These are phyloP conservation scores for Cenchrus fungigraminus DNA, from an alignment of 176 grass and related monocot species.

Conservation along the genomic window DNA sequence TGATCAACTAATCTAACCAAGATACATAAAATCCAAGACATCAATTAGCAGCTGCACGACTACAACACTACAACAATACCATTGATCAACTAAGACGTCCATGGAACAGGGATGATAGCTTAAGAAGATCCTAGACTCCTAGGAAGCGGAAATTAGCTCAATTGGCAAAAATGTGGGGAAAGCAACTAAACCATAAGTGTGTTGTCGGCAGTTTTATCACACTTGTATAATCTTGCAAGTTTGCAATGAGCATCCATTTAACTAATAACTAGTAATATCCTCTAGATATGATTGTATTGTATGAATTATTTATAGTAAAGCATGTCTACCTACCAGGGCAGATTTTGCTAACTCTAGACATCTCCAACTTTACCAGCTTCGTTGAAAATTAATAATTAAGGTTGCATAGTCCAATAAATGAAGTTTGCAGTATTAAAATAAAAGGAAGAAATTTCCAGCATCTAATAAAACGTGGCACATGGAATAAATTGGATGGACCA, in stretches of 20 bases:
- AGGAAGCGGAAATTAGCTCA: slow-evolving; percentile 21
- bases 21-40: neutral
- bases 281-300: slow-evolving; percentile 15
- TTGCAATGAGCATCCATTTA: neutral
- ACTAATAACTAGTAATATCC: neutral
- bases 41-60: neutral
- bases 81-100: neutral
- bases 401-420: neutral
- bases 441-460: neutral
- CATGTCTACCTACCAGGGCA: slow-evolving; percentile 1
- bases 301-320: slow-evolving; percentile 20
- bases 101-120: neutral
- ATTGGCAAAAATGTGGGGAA: slow-evolving; percentile 6
- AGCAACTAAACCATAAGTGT: neutral
- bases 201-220: neutral
- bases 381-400: neutral
- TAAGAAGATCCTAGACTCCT: neutral
- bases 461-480: slow-evolving; percentile 24
- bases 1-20: neutral
- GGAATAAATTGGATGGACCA: neutral
- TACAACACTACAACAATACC: neutral
- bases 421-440: neutral
- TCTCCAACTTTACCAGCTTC: neutral
- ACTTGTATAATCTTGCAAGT: neutral
- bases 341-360: slow-evolving; percentile 17